Evolutionary conservation across 1,284 basidiomycete species (phyloP), one percentile per base, ranked within the genome.

Genomic region (Cutaneotrichosporon cavernicola): DNA sequence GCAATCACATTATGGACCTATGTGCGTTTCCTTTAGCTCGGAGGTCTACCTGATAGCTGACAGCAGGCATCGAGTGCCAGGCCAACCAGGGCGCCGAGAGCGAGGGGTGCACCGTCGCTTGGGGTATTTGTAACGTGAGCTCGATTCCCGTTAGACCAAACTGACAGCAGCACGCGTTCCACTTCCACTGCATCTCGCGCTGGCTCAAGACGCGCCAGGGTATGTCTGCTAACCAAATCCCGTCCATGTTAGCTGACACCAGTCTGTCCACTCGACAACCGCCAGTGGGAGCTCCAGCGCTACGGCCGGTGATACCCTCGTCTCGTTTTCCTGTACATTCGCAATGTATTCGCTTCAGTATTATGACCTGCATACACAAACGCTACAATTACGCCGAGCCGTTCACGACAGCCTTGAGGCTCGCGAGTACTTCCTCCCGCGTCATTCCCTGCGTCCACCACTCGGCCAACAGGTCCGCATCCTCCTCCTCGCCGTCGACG

Each of bases 181-280:
- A 99, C 83, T 99, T 99, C 83, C 96, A 99, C 81, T 99, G 96
- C 82, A 99, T 99, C 78, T 97, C 95, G 22, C 89, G 97, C 60
- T 99, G 97, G 97, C 86, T 99, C 71, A 99, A 99, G 86, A 98
- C 97, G 21, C 87, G 97, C 71, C 97, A 98, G 67, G 80, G 80
- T 81, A 65, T 67, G 80, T 68, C 26, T 26, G 3, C 26, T 26
- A 26, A 1, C 6, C 16, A 5, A 0, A 10, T 9, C 5, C 26
- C 30, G 3, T 16, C 21, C 38, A 7, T 13, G 34, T 47, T 50
- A 51, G 65, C 71, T 72, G 61, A 72, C 65, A 14, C 26, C 67
- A 81, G 97, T 99, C 53, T 99, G 97, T 80, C 97, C 96, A 4
- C 83, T 99, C 64, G 97, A 99, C 82, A 99, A 99, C 65, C 79